Evolutionary conservation across 331 rosid genomes (phyloP).

Genomic region (Prunus yedoensis): DNA sequence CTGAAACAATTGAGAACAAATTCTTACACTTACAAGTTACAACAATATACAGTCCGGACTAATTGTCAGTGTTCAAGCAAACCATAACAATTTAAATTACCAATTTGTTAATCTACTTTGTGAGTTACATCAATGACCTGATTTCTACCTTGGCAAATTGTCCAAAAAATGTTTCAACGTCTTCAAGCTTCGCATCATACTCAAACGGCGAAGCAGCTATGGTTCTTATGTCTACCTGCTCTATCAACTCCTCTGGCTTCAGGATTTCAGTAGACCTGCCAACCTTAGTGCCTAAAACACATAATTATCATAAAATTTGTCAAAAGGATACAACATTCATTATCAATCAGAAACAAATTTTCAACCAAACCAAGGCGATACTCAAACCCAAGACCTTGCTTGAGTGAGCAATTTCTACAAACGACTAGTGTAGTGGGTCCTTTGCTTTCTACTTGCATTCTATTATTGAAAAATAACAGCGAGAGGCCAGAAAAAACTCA

Average conservation of each 20-base stretch:
- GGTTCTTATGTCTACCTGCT: slow-evolving; percentile 79
- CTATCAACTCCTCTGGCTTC: slow-evolving; percentile 69
- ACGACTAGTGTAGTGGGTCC: too few species aligned
- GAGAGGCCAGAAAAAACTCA: slow-evolving; percentile 20
- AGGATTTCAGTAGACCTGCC: slow-evolving; percentile 61
- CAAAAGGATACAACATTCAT: neutral
- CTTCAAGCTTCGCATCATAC: slow-evolving; percentile 69
- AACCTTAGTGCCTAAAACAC: slow-evolving; percentile 55
- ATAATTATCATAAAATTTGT: neutral
- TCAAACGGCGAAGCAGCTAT: slow-evolving; percentile 78
- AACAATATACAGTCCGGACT: neutral
- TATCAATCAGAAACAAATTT: neutral
- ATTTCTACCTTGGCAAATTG: slow-evolving; percentile 60
- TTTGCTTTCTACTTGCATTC: too few species aligned
- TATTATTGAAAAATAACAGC: neutral
- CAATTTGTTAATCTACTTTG: neutral
- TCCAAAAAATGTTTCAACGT: slow-evolving; percentile 56
- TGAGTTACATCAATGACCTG: too few species aligned
- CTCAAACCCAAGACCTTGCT: too few species aligned
- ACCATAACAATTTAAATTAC: neutral
- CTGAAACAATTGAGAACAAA: slow-evolving; percentile 41
- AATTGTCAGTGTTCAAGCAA: neutral
- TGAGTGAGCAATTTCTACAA: too few species aligned
- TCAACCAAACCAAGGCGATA: neutral
- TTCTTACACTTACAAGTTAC: neutral